These are phyloP conservation scores for Neurospora sp. DNA, from an alignment of 495 filamentous ascomycete species.

Conservation along the genomic window DNA sequence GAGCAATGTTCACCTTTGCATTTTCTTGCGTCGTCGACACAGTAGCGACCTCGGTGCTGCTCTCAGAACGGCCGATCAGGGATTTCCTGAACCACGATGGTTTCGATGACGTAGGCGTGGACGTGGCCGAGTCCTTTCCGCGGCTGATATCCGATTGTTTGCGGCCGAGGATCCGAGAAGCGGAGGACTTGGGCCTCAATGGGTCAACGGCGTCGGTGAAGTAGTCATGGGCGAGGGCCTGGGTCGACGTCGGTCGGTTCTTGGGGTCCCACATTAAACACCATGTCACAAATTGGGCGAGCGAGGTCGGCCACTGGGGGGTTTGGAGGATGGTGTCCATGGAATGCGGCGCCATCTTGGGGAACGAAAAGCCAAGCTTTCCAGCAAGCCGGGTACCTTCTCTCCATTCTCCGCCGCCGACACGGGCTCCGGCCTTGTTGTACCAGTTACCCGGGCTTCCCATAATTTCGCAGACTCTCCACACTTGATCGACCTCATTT, in stretches of 20 bases:
- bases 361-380: conserved; percentile 96
- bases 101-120: conserved; percentile 61
- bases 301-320: conserved; percentile 83
- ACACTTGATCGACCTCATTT: conserved; percentile 98
- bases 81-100: conserved; percentile 95
- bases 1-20: conserved; percentile 24
- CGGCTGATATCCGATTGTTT: conserved; percentile 72
- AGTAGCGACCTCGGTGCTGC: conserved; percentile 25
- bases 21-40: conserved; percentile 6
- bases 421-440: conserved; percentile 72
- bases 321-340: conserved; percentile 89
- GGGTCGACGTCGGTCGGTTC: conserved; percentile 82
- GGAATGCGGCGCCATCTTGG: conserved; percentile 97
- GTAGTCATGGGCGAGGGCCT: conserved; percentile 89
- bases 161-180: conserved; percentile 70
- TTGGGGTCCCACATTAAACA: conserved; percentile 99
- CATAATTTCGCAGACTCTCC: conserved; percentile 99
- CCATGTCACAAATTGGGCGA: conserved; percentile 93
- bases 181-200: conserved; percentile 79
- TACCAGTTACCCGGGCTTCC: conserved; percentile 98
- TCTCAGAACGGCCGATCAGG: conserved; percentile 57
- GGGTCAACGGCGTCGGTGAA: conserved; percentile 95
- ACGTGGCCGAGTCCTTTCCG: conserved; percentile 58
- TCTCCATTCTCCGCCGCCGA: conserved; percentile 96
- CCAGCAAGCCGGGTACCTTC: conserved; percentile 87